Base-by-base conservation (phyloP, 129 eudicot genomes). In the Daucus carota region DNA sequence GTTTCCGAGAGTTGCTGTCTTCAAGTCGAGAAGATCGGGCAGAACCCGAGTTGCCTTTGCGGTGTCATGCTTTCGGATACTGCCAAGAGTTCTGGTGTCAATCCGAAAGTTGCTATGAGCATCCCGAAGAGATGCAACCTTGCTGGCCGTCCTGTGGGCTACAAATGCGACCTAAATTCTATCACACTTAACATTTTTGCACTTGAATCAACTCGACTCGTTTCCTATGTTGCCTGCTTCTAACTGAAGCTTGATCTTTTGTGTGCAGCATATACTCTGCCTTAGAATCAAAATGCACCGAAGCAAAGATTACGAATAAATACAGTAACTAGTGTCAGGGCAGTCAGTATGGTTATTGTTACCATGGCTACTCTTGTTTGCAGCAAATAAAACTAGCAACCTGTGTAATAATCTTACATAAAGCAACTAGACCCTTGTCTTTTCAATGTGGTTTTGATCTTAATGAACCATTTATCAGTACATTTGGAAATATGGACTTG, bases 71-170 rank as follows among this genome's bases (percentile, higher is more conserved):
- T 85, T 29, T 87, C 92, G 26, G 79, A 74, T 47, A 85, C 87
- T 0, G 86, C 87, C 3, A 83, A 81, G 80, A 80, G 76, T 74
- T 78, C 85, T 14, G 90, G 92, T 20, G 46, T 82, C 41, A 79
- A 85, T 43, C 85, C 85, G 0, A 66, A 76, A 77, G 26, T 85
- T 15, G 90, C 92, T 62, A 28, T 88, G 47, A 83, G 88, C 78
- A 83, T 88, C 70, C 92, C 92, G 17, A 88, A 85, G 79, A 87
- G 90, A 36, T 88, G 92, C 84, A 79, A 79, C 80, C 42, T 88
- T 36, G 81, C 80, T 28, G 71, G 80, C 70, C 87, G 89, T 6
- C 92, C 92, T 5, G 77, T 88, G 33, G 92, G 92, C 72, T 83
- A 78, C 72, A 83, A 88, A 29, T 85, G 92, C 75, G 87, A 87